Conservation (phyloP, 176 grass and related monocot species). For the Raddia guianensis region DNA sequence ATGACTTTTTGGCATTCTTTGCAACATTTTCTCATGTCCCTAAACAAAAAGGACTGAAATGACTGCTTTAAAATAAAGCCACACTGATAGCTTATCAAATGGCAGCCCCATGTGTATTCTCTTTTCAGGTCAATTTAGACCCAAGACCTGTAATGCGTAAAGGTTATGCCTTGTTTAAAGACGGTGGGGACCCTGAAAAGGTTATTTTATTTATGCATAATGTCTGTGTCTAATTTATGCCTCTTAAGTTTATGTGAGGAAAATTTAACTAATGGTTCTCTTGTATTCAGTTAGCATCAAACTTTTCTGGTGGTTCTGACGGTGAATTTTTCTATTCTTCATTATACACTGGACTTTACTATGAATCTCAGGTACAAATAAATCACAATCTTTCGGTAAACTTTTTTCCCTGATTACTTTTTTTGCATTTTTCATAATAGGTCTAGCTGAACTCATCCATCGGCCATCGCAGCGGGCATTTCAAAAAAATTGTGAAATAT, state of each 20-base stretch:
- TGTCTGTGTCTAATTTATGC: neutral
- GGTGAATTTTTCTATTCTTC: constrained; percentile 80
- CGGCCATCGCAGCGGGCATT: neutral
- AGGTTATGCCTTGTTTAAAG: constrained; percentile 68
- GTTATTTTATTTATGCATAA: constrained; percentile 27
- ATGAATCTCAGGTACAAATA: constrained; percentile 76
- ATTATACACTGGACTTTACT: constrained; percentile 79
- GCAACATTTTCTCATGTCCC: neutral
- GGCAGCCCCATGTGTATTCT: neutral
- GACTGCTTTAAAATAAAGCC: neutral
- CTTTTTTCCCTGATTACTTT: neutral
- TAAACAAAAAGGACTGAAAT: neutral
- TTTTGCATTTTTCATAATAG: neutral
- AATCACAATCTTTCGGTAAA: neutral
- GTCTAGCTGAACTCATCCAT: neutral
- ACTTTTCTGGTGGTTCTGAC: constrained; percentile 53
- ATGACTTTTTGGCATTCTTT: neutral
- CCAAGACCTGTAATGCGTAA: constrained; percentile 75
- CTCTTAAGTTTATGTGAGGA: neutral
- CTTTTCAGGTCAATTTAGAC: constrained; percentile 72
- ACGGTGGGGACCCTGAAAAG: constrained; percentile 81
- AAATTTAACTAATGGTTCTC: neutral
- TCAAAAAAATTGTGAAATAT: neutral
- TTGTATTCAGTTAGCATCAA: constrained; percentile 59
- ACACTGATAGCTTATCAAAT: neutral